Conservation (phyloP, 2,329 filamentous ascomycete species). For the Cordyceps javanica region DNA sequence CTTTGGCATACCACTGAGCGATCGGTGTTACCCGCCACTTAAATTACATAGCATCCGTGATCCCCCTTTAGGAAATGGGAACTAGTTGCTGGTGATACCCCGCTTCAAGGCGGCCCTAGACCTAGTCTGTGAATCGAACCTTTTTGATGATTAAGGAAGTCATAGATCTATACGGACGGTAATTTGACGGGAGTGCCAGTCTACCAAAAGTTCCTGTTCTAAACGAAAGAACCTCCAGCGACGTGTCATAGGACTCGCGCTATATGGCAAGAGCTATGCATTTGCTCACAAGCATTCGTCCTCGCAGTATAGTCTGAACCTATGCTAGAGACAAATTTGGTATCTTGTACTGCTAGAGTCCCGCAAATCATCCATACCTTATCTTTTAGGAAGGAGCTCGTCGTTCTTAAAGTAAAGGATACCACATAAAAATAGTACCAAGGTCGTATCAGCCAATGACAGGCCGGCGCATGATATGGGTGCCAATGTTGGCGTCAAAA, state of each 20-base stretch:
- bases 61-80: not conserved
- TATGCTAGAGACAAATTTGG: not conserved
- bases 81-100: not conserved
- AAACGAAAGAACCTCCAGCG: too few species aligned
- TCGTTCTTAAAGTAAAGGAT: not conserved
- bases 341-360: not conserved
- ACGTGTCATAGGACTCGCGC: too few species aligned
- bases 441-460: not conserved
- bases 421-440: not conserved
- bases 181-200: too few species aligned
- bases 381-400: not conserved
- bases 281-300: too few species aligned
- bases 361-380: not conserved
- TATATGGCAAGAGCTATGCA: too few species aligned
- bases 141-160: too few species aligned
- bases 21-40: not conserved
- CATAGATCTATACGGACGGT: too few species aligned
- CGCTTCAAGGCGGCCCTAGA: too few species aligned
- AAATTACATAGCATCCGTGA: not conserved
- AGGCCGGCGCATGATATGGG: not conserved
- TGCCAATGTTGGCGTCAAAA: not conserved
- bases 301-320: too few species aligned
- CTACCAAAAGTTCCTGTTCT: too few species aligned
- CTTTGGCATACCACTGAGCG: not conserved
- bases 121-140: too few species aligned